phyloP scores from a whole-genome alignment of 148 eudicot species.

The Rheum nobile region DNA sequence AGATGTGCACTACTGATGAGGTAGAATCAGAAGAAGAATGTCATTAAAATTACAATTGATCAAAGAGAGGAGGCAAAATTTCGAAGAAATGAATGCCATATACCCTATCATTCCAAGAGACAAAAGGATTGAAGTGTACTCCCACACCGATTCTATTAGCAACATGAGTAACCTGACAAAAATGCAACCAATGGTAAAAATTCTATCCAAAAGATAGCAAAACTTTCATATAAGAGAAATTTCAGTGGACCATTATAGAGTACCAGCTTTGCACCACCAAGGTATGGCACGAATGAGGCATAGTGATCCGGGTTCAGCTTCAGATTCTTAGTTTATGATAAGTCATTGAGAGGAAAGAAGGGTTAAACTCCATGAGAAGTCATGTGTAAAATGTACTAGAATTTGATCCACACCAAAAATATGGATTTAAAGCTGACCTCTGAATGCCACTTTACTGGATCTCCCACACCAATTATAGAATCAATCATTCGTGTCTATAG shows the following conservation, averaged over 20 bases:
- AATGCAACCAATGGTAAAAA: not conserved
- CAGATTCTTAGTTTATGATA: slow-evolving; percentile 46
- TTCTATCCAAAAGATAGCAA: slow-evolving; percentile 4
- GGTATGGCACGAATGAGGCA: slow-evolving; percentile 64
- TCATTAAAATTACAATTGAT: not conserved
- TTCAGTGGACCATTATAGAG: not conserved
- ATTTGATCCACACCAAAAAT: not conserved
- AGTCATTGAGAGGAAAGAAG: slow-evolving; percentile 7
- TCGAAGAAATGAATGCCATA: slow-evolving; percentile 5
- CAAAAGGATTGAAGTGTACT: slow-evolving; percentile 91
- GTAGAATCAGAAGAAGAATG: not conserved
- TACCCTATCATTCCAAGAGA: slow-evolving; percentile 60
- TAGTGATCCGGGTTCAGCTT: slow-evolving; percentile 63
- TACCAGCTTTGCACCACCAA: slow-evolving; percentile 87
- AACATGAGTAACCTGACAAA: slow-evolving; percentile 44
- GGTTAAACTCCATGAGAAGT: not conserved
- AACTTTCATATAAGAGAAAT: not conserved
- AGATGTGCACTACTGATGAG: not conserved
- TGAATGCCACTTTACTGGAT: slow-evolving; percentile 88
- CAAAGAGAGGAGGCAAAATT: not conserved
- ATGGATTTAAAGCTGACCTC: slow-evolving; percentile 30
- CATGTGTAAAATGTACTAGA: not conserved
- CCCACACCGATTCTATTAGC: slow-evolving; percentile 78
- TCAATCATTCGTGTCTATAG: slow-evolving; percentile 77
- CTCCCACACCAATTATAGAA: slow-evolving; percentile 72